Evolutionary conservation across 1,284 basidiomycete genomes (phyloP).

Genomic region (Boletus mariae): DNA sequence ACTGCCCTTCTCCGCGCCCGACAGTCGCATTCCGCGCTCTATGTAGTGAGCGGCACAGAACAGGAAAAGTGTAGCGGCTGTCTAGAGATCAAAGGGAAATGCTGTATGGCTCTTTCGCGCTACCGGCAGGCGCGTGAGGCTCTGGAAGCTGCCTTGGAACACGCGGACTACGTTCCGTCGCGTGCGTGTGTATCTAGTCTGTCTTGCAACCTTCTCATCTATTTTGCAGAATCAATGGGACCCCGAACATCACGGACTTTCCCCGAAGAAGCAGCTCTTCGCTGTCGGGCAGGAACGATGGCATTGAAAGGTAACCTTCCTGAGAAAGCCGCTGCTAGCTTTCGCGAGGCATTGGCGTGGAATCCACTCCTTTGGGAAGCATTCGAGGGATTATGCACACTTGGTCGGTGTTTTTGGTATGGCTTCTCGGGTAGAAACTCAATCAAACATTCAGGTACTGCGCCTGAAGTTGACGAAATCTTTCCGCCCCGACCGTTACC

Average conservation of each 20-base stretch:
- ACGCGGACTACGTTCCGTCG: constrained; percentile 48
- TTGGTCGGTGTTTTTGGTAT: constrained; percentile 52
- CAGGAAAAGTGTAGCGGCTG: constrained; percentile 70
- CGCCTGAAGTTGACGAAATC: constrained; percentile 65
- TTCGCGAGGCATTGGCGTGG: constrained; percentile 65
- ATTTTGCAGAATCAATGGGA: constrained; percentile 46
- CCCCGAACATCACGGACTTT: constrained; percentile 50
- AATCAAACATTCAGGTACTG: constrained; percentile 46
- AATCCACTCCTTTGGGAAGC: constrained; percentile 93
- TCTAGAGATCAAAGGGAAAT: constrained; percentile 75
- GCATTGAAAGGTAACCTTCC: constrained; percentile 73
- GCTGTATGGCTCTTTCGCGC: constrained; percentile 68
- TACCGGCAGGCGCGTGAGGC: constrained; percentile 71
- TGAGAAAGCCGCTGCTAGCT: constrained; percentile 69
- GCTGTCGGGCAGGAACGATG: constrained; percentile 66
- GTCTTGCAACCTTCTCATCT: constrained; percentile 15
- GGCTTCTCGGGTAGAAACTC: constrained; percentile 9
- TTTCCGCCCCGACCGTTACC: constrained; percentile 65
- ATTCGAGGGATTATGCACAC: constrained; percentile 81
- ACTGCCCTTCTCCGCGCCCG: constrained; percentile 69
- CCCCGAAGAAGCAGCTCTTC: constrained; percentile 62
- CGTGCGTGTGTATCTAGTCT: constrained; percentile 41
- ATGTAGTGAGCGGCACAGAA: constrained; percentile 59
- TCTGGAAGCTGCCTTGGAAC: constrained; percentile 56
- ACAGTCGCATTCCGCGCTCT: constrained; percentile 75